Base-by-base conservation (phyloP, 1,139 yeast genomes). In the Sugiyamaella pinicola region DNA sequence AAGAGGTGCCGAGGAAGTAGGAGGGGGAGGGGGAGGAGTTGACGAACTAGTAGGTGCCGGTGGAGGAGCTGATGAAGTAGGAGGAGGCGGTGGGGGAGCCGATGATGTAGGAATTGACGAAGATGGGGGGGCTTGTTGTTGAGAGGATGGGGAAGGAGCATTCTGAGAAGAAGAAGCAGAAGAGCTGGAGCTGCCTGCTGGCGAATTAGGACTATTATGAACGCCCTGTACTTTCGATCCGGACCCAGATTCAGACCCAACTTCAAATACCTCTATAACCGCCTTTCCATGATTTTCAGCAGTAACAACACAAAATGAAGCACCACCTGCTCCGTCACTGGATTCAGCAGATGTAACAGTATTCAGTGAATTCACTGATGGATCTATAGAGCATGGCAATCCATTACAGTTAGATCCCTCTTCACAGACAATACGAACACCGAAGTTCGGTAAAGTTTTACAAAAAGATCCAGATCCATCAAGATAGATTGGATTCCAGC, bases 401-500 rank as follows among this genome's bases (percentile, higher is more conserved):
- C 96, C 96, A 58, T 75, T 76, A 70, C 96, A 89, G 62, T 80
- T 74, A 51, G 79, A 74, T 50, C 77, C 81, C 56, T 83, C 86
- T 57, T 82, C 85, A 72, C 96, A 89, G 17, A 82, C 80, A 59
- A 89, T 75, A 68, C 83, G 80, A 60, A 89, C 65, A 63, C 96
- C 96, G 62, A 81, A 89, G 42, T 66, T 67, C 47, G 96, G 96
- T 59, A 71, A 72, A 9, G 73, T 72, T 60, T 75, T 69, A 55
- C 74, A 71, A 73, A 83, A 85, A 21, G 84, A 79, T 31, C 77
- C 69, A 2, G 72, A 61, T 49, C 74, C 77, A 61, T 85, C 91
- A 60, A 87, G 69, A 70, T 87, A 86, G 58, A 85, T 80, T 18
- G 96, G 96, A 71, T 89, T 89, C 95, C 96, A 88, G 49, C 95